These are phyloP conservation scores for Magnaporthales sp. DNA, from an alignment of 2,329 filamentous ascomycete species.

Conservation along the genomic window DNA sequence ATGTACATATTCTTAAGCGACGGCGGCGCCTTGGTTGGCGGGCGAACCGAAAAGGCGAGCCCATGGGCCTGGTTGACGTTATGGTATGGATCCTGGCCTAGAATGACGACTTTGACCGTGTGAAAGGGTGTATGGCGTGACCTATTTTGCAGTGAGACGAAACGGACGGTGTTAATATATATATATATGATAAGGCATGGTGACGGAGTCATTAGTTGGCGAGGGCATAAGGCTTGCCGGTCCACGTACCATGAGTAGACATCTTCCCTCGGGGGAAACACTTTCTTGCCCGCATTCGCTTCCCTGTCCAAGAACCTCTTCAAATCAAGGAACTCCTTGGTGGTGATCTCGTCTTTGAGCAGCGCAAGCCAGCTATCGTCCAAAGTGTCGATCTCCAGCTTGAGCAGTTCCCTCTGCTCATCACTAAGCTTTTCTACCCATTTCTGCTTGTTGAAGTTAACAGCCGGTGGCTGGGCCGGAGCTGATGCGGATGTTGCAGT, in stretches of 20 bases:
- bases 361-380: conserved; percentile 86
- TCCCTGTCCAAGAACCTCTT: conserved; percentile 84
- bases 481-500: conserved; percentile 13
- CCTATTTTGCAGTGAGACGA: conserved; percentile 40
- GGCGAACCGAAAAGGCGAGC: conserved; percentile 87
- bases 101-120: conserved; percentile 82
- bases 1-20: conserved; percentile 93
- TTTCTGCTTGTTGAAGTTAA: conserved; percentile 72
- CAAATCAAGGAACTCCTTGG: conserved; percentile 72
- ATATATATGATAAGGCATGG: background rate
- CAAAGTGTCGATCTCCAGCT: conserved; percentile 86
- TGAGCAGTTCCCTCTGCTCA: conserved; percentile 75
- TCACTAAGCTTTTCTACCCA: conserved; percentile 74
- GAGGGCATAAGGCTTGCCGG: background rate
- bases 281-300: conserved; percentile 60
- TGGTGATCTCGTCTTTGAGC: conserved; percentile 77
- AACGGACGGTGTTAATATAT: background rate
- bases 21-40: conserved; percentile 79
- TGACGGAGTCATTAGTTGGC: background rate
- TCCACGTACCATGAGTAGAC: conserved; percentile 79
- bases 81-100: conserved; percentile 97
- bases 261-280: conserved; percentile 82
- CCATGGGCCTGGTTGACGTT: conserved; percentile 93
- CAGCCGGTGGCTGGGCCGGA: conserved; percentile 18
- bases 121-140: conserved; percentile 85